A percentile compares a stretch with the other conserved stretches of the same genome.
Evolutionary conservation across 225 moss, liverwort and hornwort species (phyloP).

Genomic region (Climacium dendroides): DNA sequence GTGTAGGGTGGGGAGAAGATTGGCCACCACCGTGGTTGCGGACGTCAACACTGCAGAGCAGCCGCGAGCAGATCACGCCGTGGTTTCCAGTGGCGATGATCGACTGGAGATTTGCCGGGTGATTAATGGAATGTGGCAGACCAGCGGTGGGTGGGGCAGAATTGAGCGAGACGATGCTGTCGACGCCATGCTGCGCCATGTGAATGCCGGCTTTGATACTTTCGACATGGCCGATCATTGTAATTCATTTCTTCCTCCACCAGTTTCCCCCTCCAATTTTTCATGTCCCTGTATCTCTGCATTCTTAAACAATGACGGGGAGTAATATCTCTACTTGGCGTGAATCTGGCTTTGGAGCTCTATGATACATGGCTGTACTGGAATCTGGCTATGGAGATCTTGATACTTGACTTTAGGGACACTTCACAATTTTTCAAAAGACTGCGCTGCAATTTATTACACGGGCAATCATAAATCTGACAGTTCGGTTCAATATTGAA

Average conservation of each 20-base stretch:
- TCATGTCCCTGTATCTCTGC: neutral
- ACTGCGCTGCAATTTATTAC: neutral
- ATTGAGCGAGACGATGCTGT: conserved; percentile 64
- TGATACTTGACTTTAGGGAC: neutral
- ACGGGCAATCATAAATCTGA: neutral
- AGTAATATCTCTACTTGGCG: neutral
- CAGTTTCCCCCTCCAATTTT: neutral
- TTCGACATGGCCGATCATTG: conserved; percentile 98
- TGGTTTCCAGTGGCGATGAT: conserved; percentile 59
- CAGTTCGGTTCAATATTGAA: neutral
- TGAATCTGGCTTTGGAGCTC: neutral
- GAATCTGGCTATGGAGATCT: neutral
- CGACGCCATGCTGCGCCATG: conserved; percentile 65
- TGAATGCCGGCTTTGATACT: conserved; percentile 72
- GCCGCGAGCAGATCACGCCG: conserved; percentile 17
- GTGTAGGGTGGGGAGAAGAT: neutral
- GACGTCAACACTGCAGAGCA: conserved; percentile 1
- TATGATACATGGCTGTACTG: neutral
- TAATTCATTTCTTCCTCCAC: conserved; percentile 14
- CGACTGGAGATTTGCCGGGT: conserved; percentile 86
- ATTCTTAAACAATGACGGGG: neutral
- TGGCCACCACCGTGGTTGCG: neutral
- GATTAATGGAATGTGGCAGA: conserved; percentile 98
- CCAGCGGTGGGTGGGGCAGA: conserved; percentile 91
- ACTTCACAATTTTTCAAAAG: neutral